Base-by-base conservation (phyloP, 306 rosid species). In the Dicorynia guianensis region DNA sequence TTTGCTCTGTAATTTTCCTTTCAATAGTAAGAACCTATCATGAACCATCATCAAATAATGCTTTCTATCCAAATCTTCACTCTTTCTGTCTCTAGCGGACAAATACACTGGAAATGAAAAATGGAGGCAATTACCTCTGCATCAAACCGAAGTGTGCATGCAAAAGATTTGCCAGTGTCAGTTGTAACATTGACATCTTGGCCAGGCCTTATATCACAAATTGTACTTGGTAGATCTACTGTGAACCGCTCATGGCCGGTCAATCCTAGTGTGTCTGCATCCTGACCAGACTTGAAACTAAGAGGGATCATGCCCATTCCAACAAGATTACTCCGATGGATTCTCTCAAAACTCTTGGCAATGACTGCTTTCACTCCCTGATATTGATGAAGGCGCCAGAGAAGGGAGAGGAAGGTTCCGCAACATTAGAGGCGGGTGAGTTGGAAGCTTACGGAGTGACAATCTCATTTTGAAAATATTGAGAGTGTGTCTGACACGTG, bases 311-410 rank as follows among this genome's bases (percentile, higher is more conserved):
- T 84, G 35, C 82, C 72, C 87, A 84, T 84, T 5, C 85, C 85
- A 6, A 73, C 88, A 11, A 86, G 73, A 64, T 79, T 79, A n/a
- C 78, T 34, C 0, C 72, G 47, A 14, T 78, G 82, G 42, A 82
- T 85, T 61, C 83, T 71, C 73, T 86, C 89, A 58, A 65, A 77
- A 64, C 89, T 86, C 78, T 82, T 80, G 0, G 89, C 81, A 25
- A 86, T 86, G 3, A 82, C 87, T 30, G 87, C 83, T 80, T 80
- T 82, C 77, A 79, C 89, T 14, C 87, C 81, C 87, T 77, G 39
- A 13, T 42, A 52, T 46, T 25, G 11, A 42, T 0, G 14, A 46
- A 12, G 60, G n/a, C n/a, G n/a, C n/a, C n/a, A 53, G 58, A 18
- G 58, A 53, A 18, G 33, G 33, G 11, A 17, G 33, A 7, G 7